Evolutionary conservation across 345 rosid genomes (phyloP).

Genomic region (Carallia pectinifolia): DNA sequence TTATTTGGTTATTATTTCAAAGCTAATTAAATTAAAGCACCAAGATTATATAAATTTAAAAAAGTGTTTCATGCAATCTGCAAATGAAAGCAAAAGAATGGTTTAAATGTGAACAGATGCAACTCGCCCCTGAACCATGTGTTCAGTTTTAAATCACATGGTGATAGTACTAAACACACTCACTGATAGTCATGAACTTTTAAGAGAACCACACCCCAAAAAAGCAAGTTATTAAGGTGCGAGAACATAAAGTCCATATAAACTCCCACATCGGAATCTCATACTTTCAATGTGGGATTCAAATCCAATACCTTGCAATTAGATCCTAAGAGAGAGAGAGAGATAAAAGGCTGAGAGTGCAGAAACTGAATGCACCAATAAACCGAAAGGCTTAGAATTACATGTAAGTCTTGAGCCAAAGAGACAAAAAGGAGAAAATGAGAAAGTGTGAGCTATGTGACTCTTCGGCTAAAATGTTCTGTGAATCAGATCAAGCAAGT

Average conservation of each 20-base stretch:
- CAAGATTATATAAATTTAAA: too few relatives aligned
- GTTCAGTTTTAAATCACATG: constrained; percentile 15
- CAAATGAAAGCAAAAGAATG: neutral
- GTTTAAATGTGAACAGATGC: constrained; percentile 18
- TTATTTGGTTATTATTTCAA: too few relatives aligned
- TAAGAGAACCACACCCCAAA: too few relatives aligned
- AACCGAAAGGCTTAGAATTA: neutral
- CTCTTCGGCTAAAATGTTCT: constrained; percentile 20
- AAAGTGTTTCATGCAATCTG: neutral
- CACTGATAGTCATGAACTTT: neutral
- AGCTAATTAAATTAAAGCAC: too few relatives aligned
- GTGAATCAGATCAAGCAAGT: constrained; percentile 30
- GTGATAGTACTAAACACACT: neutral
- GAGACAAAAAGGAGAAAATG: neutral
- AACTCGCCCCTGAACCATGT: constrained; percentile 30
- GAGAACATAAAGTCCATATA: too few relatives aligned
- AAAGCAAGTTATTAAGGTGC: too few relatives aligned
- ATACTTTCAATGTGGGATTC: too few relatives aligned
- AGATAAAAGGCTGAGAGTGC: neutral
- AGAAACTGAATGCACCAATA: neutral
- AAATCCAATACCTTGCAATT: too few relatives aligned
- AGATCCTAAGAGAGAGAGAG: neutral
- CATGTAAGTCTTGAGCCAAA: neutral
- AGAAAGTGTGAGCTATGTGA: constrained; percentile 25
- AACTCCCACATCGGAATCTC: too few relatives aligned